These are phyloP conservation scores for Ceratocystis cacaofunesta DNA, from an alignment of 2,329 filamentous ascomycete genomes.

Conservation along the genomic window DNA sequence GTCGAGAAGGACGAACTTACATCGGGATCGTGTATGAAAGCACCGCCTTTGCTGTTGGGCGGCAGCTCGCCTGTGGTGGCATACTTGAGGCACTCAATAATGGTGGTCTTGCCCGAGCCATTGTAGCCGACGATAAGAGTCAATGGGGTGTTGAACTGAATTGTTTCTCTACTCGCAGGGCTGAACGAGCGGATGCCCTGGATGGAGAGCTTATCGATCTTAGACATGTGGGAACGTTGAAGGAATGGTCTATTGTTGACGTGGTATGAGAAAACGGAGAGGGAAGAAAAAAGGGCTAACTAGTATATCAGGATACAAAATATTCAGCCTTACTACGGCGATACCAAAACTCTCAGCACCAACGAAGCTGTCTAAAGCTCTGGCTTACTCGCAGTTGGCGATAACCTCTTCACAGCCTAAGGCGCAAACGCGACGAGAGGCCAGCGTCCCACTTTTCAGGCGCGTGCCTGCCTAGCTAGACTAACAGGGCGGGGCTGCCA, in stretches of 20 bases:
- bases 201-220: conserved; percentile 81
- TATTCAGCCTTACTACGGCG: not conserved
- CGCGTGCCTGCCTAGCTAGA: conserved; percentile 1
- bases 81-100: conserved; percentile 98
- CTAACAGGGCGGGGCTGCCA: not conserved
- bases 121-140: conserved; percentile 96
- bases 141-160: conserved; percentile 77
- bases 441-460: not conserved
- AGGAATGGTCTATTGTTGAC: not conserved
- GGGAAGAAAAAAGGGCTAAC: not conserved
- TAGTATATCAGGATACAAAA: not conserved
- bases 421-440: not conserved
- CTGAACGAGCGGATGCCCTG: conserved; percentile 75
- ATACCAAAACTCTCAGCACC: too few relatives aligned
- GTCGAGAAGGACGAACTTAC: conserved; percentile 25
- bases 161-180: conserved; percentile 57
- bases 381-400: too few relatives aligned
- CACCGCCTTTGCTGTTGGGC: conserved; percentile 76
- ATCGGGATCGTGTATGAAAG: conserved; percentile 96
- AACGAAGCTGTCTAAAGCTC: too few relatives aligned
- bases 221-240: conserved; percentile 39
- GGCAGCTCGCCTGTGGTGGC: conserved; percentile 87
- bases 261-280: not conserved
- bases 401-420: too few relatives aligned
- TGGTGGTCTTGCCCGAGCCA: conserved; percentile 95